These are phyloP conservation scores for Wickerhamomyces chambardii DNA, from an alignment of 805 yeast genomes.

Conservation along the genomic window DNA sequence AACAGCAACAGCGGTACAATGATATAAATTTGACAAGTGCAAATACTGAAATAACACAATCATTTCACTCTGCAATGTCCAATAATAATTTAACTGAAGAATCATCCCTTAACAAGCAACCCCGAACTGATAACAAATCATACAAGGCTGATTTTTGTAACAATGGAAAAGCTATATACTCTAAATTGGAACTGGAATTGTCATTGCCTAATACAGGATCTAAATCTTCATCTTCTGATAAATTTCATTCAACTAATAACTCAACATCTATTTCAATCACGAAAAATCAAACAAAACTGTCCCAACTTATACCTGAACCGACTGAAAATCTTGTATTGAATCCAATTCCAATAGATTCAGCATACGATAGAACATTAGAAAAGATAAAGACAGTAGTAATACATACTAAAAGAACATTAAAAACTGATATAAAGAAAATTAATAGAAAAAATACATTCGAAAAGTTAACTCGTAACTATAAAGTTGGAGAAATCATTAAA, in stretches of 20 bases:
- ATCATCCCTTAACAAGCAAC: too few relatives aligned
- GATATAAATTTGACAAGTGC: too few relatives aligned
- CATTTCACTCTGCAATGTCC: too few relatives aligned
- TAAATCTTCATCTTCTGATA: too few relatives aligned
- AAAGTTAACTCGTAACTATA: constrained; percentile 22
- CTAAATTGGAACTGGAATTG: too few relatives aligned
- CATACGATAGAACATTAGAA: constrained; percentile 10
- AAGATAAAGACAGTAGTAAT: constrained; percentile 15
- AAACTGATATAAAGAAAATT: constrained; percentile 6
- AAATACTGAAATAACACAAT: too few relatives aligned
- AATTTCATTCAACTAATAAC: constrained; percentile 5
- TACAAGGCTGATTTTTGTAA: too few relatives aligned
- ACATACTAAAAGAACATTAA: constrained; percentile 10
- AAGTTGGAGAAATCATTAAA: constrained; percentile 55
- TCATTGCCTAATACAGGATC: too few relatives aligned
- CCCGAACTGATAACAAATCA: too few relatives aligned
- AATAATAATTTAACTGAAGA: too few relatives aligned
- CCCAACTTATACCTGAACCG: constrained; percentile 2
- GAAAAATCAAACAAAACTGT: background rate
- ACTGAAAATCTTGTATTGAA: background rate
- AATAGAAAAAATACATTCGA: constrained; percentile 12
- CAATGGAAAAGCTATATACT: too few relatives aligned
- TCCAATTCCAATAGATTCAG: constrained; percentile 8
- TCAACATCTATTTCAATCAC: constrained; percentile 1
- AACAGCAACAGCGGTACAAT: too few relatives aligned